Conservation (phyloP, 164 flowering plant species). For the Liriodendron chinense region DNA sequence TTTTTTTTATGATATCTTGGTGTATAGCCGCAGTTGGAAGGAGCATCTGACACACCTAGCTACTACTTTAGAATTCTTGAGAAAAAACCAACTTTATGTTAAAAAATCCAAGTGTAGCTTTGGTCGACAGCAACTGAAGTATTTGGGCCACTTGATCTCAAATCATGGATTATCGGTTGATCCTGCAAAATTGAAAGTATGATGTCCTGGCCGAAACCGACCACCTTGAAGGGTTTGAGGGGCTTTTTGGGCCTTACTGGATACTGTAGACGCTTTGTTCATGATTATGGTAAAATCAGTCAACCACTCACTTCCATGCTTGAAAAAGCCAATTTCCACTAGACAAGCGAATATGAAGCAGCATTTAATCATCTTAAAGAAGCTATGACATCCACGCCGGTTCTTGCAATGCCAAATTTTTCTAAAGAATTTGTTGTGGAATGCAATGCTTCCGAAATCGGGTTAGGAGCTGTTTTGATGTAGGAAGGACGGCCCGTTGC, state of each 20-base stretch:
- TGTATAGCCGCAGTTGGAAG: neutral
- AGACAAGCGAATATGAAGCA: neutral
- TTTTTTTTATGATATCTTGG: conserved; percentile 5
- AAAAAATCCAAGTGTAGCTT: neutral
- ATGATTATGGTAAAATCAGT: no score
- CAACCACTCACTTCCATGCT: neutral
- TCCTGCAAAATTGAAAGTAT: neutral
- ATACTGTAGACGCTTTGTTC: neutral
- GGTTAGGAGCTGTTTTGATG: neutral
- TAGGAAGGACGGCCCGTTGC: neutral
- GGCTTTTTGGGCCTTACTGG: conserved; percentile 4
- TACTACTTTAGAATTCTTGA: neutral
- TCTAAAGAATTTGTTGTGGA: neutral
- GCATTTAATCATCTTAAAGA: neutral
- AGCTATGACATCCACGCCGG: conserved; percentile 4
- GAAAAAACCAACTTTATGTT: neutral
- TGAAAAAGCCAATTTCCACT: neutral
- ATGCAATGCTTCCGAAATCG: neutral
- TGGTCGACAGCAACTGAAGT: neutral
- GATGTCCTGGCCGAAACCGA: neutral
- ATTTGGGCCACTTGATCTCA: neutral
- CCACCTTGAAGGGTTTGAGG: neutral
- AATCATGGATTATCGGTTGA: neutral
- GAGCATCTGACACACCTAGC: neutral
- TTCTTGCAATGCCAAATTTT: conserved; percentile 2